Evolutionary conservation across 441 rosid genomes (phyloP).

Genomic region (Euphorbia schlechtendalii): DNA sequence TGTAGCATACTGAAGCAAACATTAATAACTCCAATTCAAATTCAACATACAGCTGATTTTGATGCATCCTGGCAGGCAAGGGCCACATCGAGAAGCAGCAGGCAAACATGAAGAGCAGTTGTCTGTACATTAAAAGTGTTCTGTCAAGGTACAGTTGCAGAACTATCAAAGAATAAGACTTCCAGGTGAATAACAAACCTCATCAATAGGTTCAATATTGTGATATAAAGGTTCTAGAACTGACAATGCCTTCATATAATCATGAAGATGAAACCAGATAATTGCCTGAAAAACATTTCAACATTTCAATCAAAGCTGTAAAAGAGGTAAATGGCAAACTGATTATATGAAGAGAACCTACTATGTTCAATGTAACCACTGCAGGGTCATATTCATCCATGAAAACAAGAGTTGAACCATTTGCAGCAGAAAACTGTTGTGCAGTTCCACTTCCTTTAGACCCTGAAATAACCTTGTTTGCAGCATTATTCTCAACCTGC

Average conservation of each 20-base stretch:
- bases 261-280: conserved; percentile 90
- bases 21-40: neutral
- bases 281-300: conserved; percentile 54
- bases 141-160: conserved; percentile 16
- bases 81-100: conserved; percentile 73
- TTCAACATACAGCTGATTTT: conserved; percentile 66
- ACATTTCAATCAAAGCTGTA: conserved; percentile 17
- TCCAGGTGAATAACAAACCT: conserved; percentile 45
- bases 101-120: conserved; percentile 77
- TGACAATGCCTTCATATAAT: conserved; percentile 69
- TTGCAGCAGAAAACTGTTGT: conserved; percentile 33
- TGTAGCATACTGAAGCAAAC: neutral
- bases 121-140: conserved; percentile 49
- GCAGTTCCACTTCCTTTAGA: conserved; percentile 46
- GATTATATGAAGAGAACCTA: conserved; percentile 32
- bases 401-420: conserved; percentile 34
- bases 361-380: conserved; percentile 69
- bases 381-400: conserved; percentile 70
- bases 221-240: conserved; percentile 71
- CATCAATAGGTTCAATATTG: conserved; percentile 81
- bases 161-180: conserved; percentile 12
- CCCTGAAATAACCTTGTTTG: conserved; percentile 37
- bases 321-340: conserved; percentile 10
- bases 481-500: conserved; percentile 50
- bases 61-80: conserved; percentile 80